phyloP scores from a whole-genome alignment of 73 alveolate genomes.

The Tetrahymena malaccensis region DNA sequence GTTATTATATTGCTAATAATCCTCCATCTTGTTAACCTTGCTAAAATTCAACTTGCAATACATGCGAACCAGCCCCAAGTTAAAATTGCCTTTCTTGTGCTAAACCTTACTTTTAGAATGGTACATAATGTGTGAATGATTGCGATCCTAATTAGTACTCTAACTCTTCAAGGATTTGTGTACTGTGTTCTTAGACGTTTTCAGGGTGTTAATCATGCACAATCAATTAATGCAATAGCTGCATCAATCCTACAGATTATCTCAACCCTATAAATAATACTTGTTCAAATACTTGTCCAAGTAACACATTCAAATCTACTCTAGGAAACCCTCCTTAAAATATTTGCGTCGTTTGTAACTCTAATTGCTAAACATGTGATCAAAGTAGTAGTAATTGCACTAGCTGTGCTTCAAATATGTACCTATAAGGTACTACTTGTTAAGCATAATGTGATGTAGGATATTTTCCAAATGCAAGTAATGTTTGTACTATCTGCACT shows the following conservation, averaged over 20 bases:
- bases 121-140: neutral
- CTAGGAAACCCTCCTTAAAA: neutral
- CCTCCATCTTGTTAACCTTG: neutral
- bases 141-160: neutral
- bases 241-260: neutral
- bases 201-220: neutral
- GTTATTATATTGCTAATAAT: neutral
- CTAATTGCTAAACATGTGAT: neutral
- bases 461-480: neutral
- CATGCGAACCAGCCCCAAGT: neutral
- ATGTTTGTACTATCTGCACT: neutral
- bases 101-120: neutral
- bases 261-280: neutral
- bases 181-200: neutral
- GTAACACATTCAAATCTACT: neutral
- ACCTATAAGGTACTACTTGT: neutral
- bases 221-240: neutral
- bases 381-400: neutral
- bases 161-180: neutral
- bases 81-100: neutral
- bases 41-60: neutral
- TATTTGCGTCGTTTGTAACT: neutral
- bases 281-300: neutral
- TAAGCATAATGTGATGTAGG: neutral
- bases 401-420: neutral